Conservation (phyloP, 805 yeast species). For the Yarrowia sp. region DNA sequence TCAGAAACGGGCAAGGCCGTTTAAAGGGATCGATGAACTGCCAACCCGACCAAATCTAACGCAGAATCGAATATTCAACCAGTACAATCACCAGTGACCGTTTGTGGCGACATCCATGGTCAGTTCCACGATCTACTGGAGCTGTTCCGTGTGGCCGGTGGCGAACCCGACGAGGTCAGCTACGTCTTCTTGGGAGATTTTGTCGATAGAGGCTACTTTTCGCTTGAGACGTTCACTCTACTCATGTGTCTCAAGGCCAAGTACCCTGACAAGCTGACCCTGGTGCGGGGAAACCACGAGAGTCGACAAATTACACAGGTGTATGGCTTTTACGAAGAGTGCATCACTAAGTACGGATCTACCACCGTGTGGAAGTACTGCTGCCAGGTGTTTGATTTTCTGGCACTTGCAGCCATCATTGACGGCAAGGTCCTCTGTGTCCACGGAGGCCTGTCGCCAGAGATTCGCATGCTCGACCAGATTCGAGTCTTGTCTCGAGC, state of each 20-base stretch:
- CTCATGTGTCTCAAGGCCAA: slow-evolving; percentile 90
- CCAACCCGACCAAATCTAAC: not conserved
- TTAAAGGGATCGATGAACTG: not conserved
- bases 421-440: slow-evolving; percentile 94
- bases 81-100: slow-evolving; percentile 88
- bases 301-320: slow-evolving; percentile 98
- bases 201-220: slow-evolving; percentile 96
- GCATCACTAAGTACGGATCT: slow-evolving; percentile 87
- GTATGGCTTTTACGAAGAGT: slow-evolving; percentile 96
- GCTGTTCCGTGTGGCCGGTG: slow-evolving; percentile 86
- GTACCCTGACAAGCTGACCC: slow-evolving; percentile 77
- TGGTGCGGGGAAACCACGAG: slow-evolving; percentile 97
- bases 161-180: slow-evolving; percentile 77
- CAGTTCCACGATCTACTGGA: slow-evolving; percentile 94
- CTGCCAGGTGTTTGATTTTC: slow-evolving; percentile 92
- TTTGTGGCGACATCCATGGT: slow-evolving; percentile 95
- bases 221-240: slow-evolving; percentile 88
- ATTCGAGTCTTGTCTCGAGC: slow-evolving; percentile 91
- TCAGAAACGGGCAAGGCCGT: not conserved
- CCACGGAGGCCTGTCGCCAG: slow-evolving; percentile 97
- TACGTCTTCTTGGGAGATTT: slow-evolving; percentile 92
- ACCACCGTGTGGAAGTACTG: slow-evolving; percentile 96
- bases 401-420: slow-evolving; percentile 91
- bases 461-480: slow-evolving; percentile 95
- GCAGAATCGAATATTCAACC: slow-evolving; percentile 87